phyloP scores from a whole-genome alignment of 352 stramenopile species.

The Blastocystis sp. region DNA sequence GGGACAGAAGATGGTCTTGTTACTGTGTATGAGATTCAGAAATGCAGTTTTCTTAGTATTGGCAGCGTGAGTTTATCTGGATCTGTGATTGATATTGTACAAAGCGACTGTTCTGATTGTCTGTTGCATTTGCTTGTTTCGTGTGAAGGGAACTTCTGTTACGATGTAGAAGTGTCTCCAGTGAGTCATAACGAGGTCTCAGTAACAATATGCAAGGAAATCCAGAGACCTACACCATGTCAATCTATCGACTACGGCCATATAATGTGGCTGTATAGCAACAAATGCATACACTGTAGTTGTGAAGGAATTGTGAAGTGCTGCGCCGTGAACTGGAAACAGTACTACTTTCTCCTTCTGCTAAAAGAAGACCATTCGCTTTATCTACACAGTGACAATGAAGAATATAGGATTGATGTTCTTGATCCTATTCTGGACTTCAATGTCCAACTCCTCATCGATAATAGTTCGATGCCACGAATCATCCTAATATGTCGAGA shows the following conservation, averaged over 20 bases:
- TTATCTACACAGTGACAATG: neutral
- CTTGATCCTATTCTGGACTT: neutral
- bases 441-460: neutral
- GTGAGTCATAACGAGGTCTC: neutral
- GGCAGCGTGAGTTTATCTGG: neutral
- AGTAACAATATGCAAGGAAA: neutral
- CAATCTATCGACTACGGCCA: neutral
- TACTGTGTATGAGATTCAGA: neutral
- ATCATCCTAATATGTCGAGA: slow-evolving; percentile 36
- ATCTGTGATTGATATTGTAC: neutral
- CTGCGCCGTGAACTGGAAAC: neutral
- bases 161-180: neutral
- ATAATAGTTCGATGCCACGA: neutral
- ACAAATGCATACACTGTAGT: neutral
- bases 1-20: slow-evolving; percentile 53
- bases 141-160: slow-evolving; percentile 20
- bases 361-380: neutral
- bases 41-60: neutral
- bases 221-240: neutral
- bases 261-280: neutral
- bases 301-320: slow-evolving; percentile 28
- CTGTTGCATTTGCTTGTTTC: slow-evolving; percentile 13
- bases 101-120: neutral
- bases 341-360: neutral
- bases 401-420: neutral